Evolutionary conservation across 352 stramenopile genomes (phyloP).

Genomic region (Paralagenidium karlingii): DNA sequence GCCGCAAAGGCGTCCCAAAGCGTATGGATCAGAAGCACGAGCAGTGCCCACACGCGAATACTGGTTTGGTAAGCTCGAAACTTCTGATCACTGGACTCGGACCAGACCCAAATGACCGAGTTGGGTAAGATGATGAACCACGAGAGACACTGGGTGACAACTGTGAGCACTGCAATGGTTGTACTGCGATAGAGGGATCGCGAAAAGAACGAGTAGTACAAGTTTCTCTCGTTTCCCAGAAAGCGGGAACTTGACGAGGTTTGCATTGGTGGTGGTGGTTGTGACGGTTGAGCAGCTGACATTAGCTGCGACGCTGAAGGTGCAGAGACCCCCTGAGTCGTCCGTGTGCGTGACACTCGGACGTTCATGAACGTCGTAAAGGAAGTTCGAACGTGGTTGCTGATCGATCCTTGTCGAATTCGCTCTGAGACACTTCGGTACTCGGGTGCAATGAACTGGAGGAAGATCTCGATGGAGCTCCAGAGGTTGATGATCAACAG

Average conservation of each 20-base stretch:
- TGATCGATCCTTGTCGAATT: too few relatives aligned
- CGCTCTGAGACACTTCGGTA: slow-evolving; percentile 7
- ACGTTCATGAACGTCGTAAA: slow-evolving; percentile 12
- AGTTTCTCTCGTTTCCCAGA: too few relatives aligned
- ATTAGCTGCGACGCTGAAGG: too few relatives aligned
- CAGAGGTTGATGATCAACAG: slow-evolving; percentile 9
- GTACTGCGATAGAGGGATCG: slow-evolving; percentile 9
- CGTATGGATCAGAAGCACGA: slow-evolving; percentile 5
- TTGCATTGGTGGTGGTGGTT: too few relatives aligned
- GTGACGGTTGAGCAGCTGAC: too few relatives aligned
- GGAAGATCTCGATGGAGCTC: slow-evolving; percentile 8
- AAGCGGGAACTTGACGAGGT: too few relatives aligned
- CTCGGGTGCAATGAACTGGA: slow-evolving; percentile 8
- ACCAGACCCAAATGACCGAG: slow-evolving; percentile 10
- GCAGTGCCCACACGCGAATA: slow-evolving; percentile 9
- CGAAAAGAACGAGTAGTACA: slow-evolving; percentile 14
- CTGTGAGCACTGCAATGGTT: slow-evolving; percentile 3
- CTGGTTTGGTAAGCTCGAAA: slow-evolving; percentile 10
- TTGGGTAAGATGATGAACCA: slow-evolving; percentile 9
- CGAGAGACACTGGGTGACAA: slow-evolving; percentile 6
- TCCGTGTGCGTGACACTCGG: slow-evolving; percentile 13
- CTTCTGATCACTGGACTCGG: slow-evolving; percentile 5
- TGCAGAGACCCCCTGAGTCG: slow-evolving; percentile 6
- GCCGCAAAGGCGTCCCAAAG: slow-evolving; percentile 4
- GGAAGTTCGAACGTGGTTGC: too few relatives aligned